Evolutionary conservation across 345 rosid genomes (phyloP), one percentile per base, ranked within the genome.

Genomic region (Clarkia xantiana): DNA sequence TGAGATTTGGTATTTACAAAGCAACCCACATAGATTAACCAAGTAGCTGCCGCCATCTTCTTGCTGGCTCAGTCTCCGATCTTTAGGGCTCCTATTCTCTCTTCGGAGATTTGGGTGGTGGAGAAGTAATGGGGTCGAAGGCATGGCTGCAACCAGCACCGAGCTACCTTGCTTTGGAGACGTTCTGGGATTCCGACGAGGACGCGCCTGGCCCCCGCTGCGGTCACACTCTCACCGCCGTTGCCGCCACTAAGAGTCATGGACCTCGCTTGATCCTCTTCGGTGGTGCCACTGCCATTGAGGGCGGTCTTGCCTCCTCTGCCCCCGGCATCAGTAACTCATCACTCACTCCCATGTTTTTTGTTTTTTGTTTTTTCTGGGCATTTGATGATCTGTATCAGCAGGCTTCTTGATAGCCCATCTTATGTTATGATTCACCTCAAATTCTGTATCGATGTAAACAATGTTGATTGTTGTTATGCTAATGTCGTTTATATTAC

Each of bases 201-300:
- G 96, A 91, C 53, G 89, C 94, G 14, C 99, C 99, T 42, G 96
- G 96, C 62, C 82, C 94, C 40, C 79, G 99, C 73, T 84, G 94
- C 62, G 73, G 60, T 56, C 96, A 86, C 70, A 84, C 99, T 14
- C 85, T 91, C 43, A 91, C 99, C 36, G 80, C 99, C 39, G 95
- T 91, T 45, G 87, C 96, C 18, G 87, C 90, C 65, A 76, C 90
- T 54, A 86, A 86, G 73, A 61, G 84, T 44, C 82, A 77, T 3
- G 99, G 96, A n/a, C 99, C 99, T 59, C 77, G 99, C 8, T 76
- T 86, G 36, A 86, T 91, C 42, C 96, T 91, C 57, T 91, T 91
- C 49, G 99, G 95, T 20, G 98, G 96, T 62, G 88, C 96, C 63
- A 91, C 99, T 1, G 99, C 99, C 58, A 91, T 91, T 51, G 96